phyloP scores from a whole-genome alignment of 371 early-diverging fungal genomes.

The Mucor sp. region DNA sequence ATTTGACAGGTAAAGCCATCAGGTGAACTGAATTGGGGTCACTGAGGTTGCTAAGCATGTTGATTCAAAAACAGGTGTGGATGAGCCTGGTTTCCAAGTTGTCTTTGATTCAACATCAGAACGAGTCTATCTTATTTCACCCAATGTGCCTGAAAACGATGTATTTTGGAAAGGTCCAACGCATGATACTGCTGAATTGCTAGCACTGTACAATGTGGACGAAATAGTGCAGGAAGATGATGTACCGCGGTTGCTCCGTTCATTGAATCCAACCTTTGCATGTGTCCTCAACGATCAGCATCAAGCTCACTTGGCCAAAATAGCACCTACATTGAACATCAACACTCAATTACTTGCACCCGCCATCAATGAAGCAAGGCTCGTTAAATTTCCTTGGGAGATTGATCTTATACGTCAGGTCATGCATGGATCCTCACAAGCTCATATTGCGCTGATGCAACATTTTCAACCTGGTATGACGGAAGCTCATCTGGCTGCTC shows the following conservation, averaged over 20 bases:
- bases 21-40: background rate
- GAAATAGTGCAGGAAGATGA: constrained; percentile 38
- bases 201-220: constrained; percentile 48
- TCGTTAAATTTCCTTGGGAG: constrained; percentile 57
- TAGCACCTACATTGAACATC: background rate
- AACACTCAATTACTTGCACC: constrained; percentile 9
- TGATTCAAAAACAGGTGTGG: constrained; percentile 29
- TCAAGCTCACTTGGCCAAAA: background rate
- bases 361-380: constrained; percentile 48
- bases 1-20: constrained; percentile 45
- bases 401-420: constrained; percentile 48
- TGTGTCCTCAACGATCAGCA: constrained; percentile 18
- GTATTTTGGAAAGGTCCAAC: constrained; percentile 53
- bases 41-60: too few species aligned
- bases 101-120: constrained; percentile 38
- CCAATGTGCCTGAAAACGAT: constrained; percentile 39
- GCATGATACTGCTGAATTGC: constrained; percentile 22
- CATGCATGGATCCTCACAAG: constrained; percentile 37
- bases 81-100: constrained; percentile 50
- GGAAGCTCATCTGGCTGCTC: constrained; percentile 58
- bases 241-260: constrained; percentile 26
- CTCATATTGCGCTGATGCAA: constrained; percentile 51
- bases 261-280: constrained; percentile 27
- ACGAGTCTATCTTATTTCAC: constrained; percentile 44
- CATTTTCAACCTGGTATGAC: constrained; percentile 47